Evolutionary conservation across 225 moss, liverwort and hornwort genomes (phyloP), one percentile per base, ranked within the genome.

Genomic region (Neckera pumila): DNA sequence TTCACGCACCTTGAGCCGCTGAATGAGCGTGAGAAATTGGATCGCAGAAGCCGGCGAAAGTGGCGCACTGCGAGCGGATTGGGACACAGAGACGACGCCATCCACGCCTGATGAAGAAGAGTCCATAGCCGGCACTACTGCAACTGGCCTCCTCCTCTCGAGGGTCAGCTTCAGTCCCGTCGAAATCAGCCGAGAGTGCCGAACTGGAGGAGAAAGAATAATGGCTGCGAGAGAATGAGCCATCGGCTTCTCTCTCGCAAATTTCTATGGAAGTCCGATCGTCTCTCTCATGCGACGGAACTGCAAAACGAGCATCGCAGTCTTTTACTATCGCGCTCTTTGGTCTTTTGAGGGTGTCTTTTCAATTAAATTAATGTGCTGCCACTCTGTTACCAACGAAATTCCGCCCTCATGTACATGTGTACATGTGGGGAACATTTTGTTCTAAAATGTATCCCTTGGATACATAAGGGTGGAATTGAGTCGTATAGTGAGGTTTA

Each of bases 21-120:
- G 97, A 94, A 96, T 93, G 36, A 98, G 96, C 82, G 94, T 95
- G 74, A 97, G 89, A 85, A 98, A 98, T 73, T 98, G 95, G 90
- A 98, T 97, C 12, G 97, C 94, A 49, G 92, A 95, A 34, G 90
- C 69, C 76, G 93, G 84, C n/a, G 97, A 96, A 26, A 95, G 82
- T 8, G 91, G 10, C 81, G 72, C 89, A 84, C n/a, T 78, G 77
- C 66, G 79, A 60, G 64, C 25, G 12, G 76, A 51, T 11, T 76
- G 80, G 2, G 86, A 84, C 38, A 69, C 82, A 58, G 86, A 19
- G 33, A 78, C 86, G 33, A 78, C 86, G 67, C 92, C 91, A 79
- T 89, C 89, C 49, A 69, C 81, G 57, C 88, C 65, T 17, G 49
- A 82, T 0, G 86, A 80, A 25, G 87, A 84, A 28, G 88, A 69